Percentiles rank a stretch among this genome's conserved stretches.
phyloP scores from a whole-genome alignment of 345 rosid species.

The Bruguiera gymnorhiza region DNA sequence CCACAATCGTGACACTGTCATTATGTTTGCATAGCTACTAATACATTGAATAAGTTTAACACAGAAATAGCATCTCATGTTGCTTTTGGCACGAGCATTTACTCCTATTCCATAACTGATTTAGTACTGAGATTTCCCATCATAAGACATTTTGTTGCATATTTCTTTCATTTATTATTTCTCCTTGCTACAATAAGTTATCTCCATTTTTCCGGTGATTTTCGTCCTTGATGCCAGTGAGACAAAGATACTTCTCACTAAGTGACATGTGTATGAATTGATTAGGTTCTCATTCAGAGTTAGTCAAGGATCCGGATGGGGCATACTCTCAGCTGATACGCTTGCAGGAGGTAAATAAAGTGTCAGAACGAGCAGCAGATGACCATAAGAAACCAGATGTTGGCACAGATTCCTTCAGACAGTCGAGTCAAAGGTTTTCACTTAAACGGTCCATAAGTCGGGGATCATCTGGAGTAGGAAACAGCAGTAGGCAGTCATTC shows the following conservation, averaged over 20 bases:
- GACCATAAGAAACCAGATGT: conserved; percentile 17
- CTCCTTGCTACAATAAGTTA: background rate
- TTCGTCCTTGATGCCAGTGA: background rate
- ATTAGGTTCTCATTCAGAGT: conserved; percentile 34
- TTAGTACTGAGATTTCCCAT: conserved; percentile 8
- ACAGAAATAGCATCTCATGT: no score
- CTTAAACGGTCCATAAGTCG: conserved; percentile 49
- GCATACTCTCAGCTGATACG: conserved; percentile 84
- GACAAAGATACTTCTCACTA: background rate
- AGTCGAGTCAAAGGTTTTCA: conserved; percentile 42
- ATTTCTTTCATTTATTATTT: background rate
- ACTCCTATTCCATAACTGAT: no score
- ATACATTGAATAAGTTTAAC: no score
- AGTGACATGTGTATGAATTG: background rate
- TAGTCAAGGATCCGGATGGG: conserved; percentile 65
- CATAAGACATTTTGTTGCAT: no score
- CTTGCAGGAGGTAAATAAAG: conserved; percentile 60
- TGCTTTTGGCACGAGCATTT: conserved; percentile 19
- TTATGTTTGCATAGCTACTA: no score
- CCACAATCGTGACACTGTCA: no score
- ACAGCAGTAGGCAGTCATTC: conserved; percentile 55
- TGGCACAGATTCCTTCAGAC: conserved; percentile 11
- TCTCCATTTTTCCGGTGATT: background rate
- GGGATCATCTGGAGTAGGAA: conserved; percentile 56
- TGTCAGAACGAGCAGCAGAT: conserved; percentile 36